phyloP scores from a whole-genome alignment of 345 rosid species.

The Stellera chamaejasme region DNA sequence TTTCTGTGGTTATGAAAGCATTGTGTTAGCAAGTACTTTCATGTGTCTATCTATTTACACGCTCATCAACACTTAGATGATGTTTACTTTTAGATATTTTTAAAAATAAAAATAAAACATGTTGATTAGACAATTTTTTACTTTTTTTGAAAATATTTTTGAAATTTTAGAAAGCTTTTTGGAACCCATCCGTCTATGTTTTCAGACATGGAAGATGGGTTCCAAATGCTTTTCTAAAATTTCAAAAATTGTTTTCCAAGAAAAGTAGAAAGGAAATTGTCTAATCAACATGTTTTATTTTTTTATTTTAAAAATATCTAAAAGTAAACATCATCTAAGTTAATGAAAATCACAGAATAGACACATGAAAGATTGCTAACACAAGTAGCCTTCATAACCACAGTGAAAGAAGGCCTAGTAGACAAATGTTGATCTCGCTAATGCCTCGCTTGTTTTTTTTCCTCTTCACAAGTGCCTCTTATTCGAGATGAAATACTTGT shows the following conservation, averaged over 20 bases:
- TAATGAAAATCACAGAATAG: background rate
- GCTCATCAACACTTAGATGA: background rate
- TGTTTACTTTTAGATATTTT: background rate
- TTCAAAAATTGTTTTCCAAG: no score
- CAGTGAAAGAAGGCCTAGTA: background rate
- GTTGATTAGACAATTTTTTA: no score
- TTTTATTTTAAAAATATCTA: background rate
- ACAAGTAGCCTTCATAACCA: constrained; percentile 2
- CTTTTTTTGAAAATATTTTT: no score
- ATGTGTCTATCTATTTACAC: background rate
- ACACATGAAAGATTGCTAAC: background rate
- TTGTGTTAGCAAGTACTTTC: background rate
- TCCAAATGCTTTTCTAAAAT: no score
- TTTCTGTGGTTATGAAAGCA: background rate
- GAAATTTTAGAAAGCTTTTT: no score
- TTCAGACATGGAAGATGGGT: no score
- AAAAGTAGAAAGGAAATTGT: no score
- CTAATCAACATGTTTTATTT: no score
- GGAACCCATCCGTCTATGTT: no score
- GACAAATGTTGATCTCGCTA: background rate
- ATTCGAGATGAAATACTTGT: background rate
- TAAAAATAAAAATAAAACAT: no score
- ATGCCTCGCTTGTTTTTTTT: background rate
- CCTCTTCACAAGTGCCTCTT: background rate
- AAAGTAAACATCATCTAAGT: background rate